Evolutionary conservation across 2,329 filamentous ascomycete genomes (phyloP).

Genomic region (Capronia coronata): DNA sequence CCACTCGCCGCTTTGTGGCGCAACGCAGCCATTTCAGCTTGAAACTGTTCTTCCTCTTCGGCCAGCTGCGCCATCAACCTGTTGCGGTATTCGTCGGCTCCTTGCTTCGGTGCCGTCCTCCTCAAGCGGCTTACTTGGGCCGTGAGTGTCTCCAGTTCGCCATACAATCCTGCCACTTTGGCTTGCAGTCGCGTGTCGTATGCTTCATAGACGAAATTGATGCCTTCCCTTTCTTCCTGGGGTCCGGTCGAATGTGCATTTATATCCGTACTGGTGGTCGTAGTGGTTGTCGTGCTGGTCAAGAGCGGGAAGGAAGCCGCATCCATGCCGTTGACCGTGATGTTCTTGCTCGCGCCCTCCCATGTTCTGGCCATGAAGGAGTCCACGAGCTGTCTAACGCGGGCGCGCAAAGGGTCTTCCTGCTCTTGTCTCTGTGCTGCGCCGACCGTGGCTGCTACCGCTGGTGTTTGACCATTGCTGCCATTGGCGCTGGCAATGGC

Average conservation of each 20-base stretch:
- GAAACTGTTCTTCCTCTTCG: slow-evolving; percentile 37
- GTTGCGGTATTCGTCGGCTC: slow-evolving; percentile 37
- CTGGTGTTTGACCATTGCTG: not conserved
- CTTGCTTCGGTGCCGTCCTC: slow-evolving; percentile 39
- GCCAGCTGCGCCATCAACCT: slow-evolving; percentile 33
- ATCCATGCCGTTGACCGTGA: slow-evolving; percentile 46
- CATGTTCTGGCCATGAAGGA: slow-evolving; percentile 43
- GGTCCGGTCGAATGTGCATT: slow-evolving; percentile 22
- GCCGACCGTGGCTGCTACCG: not conserved
- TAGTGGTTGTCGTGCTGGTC: slow-evolving; percentile 2
- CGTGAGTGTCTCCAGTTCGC: slow-evolving; percentile 43
- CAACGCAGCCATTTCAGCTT: slow-evolving; percentile 31
- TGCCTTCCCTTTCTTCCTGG: slow-evolving; percentile 35
- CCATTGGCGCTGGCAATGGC: too few relatives aligned
- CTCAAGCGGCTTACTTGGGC: slow-evolving; percentile 43
- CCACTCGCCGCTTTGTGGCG: slow-evolving; percentile 3
- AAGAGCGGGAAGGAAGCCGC: slow-evolving; percentile 14
- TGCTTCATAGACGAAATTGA: slow-evolving; percentile 40
- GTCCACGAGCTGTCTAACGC: slow-evolving; percentile 22
- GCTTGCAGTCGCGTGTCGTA: slow-evolving; percentile 41
- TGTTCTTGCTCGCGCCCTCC: slow-evolving; percentile 38
- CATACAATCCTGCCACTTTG: slow-evolving; percentile 41
- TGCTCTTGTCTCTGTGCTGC: slow-evolving; percentile 5
- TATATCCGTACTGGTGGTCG: too few relatives aligned
- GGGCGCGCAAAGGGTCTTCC: slow-evolving; percentile 25